Percentiles rank a stretch among this genome's conserved stretches.
Conservation (phyloP, 176 grass and related monocot genomes). For the Oryza australiensis region DNA sequence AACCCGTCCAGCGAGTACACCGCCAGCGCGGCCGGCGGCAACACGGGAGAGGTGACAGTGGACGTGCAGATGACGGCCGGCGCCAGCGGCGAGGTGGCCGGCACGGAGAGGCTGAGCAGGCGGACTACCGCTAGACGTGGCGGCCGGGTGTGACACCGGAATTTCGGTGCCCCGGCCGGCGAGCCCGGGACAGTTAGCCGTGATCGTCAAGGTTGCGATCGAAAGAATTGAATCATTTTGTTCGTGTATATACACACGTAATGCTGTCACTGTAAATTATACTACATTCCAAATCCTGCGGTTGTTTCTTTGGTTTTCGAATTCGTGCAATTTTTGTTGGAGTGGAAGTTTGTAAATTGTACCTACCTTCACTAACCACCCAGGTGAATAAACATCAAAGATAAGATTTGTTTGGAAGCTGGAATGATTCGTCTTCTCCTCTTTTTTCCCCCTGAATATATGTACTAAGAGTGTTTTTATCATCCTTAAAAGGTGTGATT, state of each 20-base stretch:
- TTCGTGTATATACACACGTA: constrained; percentile 11
- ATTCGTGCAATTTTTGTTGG: constrained; percentile 25
- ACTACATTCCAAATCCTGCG: background rate
- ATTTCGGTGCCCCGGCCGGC: background rate
- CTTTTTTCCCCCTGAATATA: background rate
- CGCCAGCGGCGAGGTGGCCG: background rate
- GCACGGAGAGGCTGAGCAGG: constrained; percentile 37
- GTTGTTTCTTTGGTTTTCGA: background rate
- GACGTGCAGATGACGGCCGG: background rate
- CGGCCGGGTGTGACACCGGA: background rate
- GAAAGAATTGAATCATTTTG: background rate
- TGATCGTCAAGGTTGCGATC: constrained; percentile 4
- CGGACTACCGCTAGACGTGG: constrained; percentile 22
- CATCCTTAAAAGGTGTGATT: no score
- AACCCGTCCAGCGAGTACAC: constrained; percentile 52
- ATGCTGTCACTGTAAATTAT: background rate
- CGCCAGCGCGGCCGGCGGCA: constrained; percentile 29
- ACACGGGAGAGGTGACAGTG: constrained; percentile 44
- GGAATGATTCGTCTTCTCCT: background rate
- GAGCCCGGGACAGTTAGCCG: background rate
- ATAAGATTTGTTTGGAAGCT: background rate
- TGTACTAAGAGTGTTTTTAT: no score
- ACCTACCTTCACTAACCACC: background rate
- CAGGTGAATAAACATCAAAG: constrained; percentile 6
- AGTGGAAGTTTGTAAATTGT: constrained; percentile 37